Percentiles rank a stretch among this genome's conserved stretches.
Evolutionary conservation across 768 basidiomycete species (phyloP).

Genomic region (Cystoderma amianthinum): DNA sequence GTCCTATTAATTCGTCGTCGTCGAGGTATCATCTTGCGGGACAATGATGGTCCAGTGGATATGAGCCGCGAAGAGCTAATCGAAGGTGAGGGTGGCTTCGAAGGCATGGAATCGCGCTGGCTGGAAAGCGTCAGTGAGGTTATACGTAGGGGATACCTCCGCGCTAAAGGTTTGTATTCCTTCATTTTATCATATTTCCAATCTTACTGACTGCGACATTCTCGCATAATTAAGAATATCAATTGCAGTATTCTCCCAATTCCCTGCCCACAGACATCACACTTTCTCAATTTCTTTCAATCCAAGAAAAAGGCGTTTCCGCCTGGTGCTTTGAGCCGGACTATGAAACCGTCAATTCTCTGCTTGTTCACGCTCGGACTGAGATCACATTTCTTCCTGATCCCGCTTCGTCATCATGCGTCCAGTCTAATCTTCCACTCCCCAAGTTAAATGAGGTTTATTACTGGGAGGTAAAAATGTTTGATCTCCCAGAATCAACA

Average conservation of each 20-base stretch:
- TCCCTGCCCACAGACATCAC: slow-evolving; percentile 98
- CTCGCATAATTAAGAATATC: slow-evolving; percentile 49
- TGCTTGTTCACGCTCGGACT: slow-evolving; percentile 91
- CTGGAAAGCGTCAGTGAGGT: slow-evolving; percentile 73
- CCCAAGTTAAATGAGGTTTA: slow-evolving; percentile 99
- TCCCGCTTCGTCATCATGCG: slow-evolving; percentile 88
- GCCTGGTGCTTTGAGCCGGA: slow-evolving; percentile 99
- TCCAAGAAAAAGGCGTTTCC: slow-evolving; percentile 98
- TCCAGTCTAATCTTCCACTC: slow-evolving; percentile 93
- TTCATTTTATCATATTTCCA: slow-evolving; percentile 5
- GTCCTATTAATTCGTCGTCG: slow-evolving; percentile 77
- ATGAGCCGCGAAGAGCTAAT: slow-evolving; percentile 88
- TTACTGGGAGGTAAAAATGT: slow-evolving; percentile 99
- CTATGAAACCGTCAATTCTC: slow-evolving; percentile 88
- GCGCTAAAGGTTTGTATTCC: slow-evolving; percentile 71
- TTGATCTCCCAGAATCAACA: slow-evolving; percentile 85
- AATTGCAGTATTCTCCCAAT: slow-evolving; percentile 86
- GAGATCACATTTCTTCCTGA: slow-evolving; percentile 98
- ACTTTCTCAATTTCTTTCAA: slow-evolving; percentile 95
- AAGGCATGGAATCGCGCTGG: slow-evolving; percentile 90
- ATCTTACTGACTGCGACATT: slow-evolving; percentile 4
- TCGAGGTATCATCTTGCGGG: slow-evolving; percentile 71
- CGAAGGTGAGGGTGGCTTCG: slow-evolving; percentile 90
- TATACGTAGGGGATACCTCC: slow-evolving; percentile 62
- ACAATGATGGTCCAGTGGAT: slow-evolving; percentile 90